Base-by-base conservation (phyloP, 106 monocot genomes). In the Amphibolis antarctica region DNA sequence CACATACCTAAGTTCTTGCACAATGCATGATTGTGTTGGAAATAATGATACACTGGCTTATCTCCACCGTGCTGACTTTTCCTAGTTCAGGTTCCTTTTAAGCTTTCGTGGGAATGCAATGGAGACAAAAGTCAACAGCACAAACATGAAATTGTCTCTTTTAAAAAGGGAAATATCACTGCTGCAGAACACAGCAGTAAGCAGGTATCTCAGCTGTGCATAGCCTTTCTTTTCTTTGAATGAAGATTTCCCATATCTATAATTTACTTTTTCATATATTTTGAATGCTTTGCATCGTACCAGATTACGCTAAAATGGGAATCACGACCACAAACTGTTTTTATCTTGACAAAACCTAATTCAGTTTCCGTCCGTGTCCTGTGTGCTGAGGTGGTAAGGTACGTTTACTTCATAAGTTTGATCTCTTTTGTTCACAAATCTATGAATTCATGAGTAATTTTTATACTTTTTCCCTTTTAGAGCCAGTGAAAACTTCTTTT, bases 281-380 rank as follows among this genome's bases (percentile, higher is more conserved):
- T n/a, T 57, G 24, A 13, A 28, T 14, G 23, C 13, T 30, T n/a
- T 57, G n/a, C 56, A 12, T 57, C 28, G 13, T 57, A 42, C 18
- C 83, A 98, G 98, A 98, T 98, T 74, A 83, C 81, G 45, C 69
- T 98, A 71, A 90, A 83, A 77, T 98, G 98, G 98, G 98, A 98
- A 81, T 85, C 98, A 25, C 78, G 65, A 51, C 98, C 98, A 69
- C 80, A 79, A 43, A 88, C 82, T 52, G 98, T 98, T 72, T 76
- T 98, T 74, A 76, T 98, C 55, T 71, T 91, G 68, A 80, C 87
- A 57, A 98, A 98, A 72, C 98, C 98, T 56, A 98, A 98, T 77
- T 98, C 98, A 63, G 82, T 42, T 46, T 74, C 82, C 59, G 98
- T 98, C 60, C 84, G 49, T 56, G 55, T 48, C 63, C 70, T 87